Conservation (phyloP, 148 eudicot genomes). For the Rhododendron simsii region DNA sequence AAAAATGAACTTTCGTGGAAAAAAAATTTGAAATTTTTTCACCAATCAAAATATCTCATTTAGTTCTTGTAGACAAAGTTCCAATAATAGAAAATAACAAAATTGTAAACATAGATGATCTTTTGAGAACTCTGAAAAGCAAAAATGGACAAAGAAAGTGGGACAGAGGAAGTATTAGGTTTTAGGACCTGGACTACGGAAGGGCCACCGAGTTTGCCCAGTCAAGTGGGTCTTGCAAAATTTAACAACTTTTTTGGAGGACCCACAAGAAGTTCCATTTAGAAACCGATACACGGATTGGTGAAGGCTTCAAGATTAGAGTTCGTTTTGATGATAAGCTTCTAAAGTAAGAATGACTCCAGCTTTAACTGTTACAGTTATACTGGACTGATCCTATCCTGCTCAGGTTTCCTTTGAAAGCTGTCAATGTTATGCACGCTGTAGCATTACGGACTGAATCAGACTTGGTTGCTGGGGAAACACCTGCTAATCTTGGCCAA, state of each 20-base stretch:
- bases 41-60: neutral
- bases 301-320: neutral
- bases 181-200: neutral
- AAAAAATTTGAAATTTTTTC: neutral
- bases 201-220: neutral
- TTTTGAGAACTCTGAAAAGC: neutral
- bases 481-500: slow-evolving; percentile 59
- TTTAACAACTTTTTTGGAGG: neutral
- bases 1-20: neutral
- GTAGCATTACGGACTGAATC: slow-evolving; percentile 94
- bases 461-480: slow-evolving; percentile 49
- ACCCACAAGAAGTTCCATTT: neutral
- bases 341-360: neutral
- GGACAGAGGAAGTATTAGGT: neutral
- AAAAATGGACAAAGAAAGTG: neutral
- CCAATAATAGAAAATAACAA: neutral
- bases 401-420: slow-evolving; percentile 92
- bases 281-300: neutral
- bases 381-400: neutral
- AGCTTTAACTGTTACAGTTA: neutral
- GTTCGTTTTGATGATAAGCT: neutral
- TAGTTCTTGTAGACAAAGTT: neutral
- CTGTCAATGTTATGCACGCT: slow-evolving; percentile 96
- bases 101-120: neutral
- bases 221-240: neutral